Evolutionary conservation across 140 eudicot genomes (phyloP), one percentile per base, ranked within the genome.

Genomic region (Flaveria floridana): DNA sequence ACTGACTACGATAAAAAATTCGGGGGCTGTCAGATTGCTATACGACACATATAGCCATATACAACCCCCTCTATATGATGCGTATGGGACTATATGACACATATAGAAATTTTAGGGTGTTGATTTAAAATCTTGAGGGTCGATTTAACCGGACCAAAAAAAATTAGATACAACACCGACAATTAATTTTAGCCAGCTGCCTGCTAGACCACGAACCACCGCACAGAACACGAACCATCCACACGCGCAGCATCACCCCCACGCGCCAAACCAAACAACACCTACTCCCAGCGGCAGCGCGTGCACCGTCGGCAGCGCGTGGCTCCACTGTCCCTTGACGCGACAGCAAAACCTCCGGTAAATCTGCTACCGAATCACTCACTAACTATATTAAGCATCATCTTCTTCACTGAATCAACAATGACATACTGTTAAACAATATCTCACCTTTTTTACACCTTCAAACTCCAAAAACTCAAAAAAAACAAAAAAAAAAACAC

Each of bases 291-390:
- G 16, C 7, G 0, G 7, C 2, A 73, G 70, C 70, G 70, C 70
- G 77, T 73, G 59, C 1, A 14, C 6, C 16, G 59, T 73, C 59
- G 58, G 44, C 25, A 58, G 77, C 78, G 70, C 7, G 78, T 70
- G 75, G 10, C 46, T 7, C 20, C 8, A 15, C 4, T 51, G 74
- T 73, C 53, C 26, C 58, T 58, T 73, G 46, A 59, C 15, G 15
- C 44, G 68, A 73, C 78, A 52, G 65, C 66, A 71, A 52, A 34
- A 55, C 66, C 70, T 73, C 78, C 78, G 70, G 59, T 58, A 73
- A 73, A 73, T 73, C 78, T 73, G 78, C 70, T 41, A 25, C 56
- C 59, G 59, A 73, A 73, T 58, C 78, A 42, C 2, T 42, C 70
- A 34, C 41, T 58, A 39, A 73, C 77, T 58, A 73, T 58, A 42